phyloP scores from a whole-genome alignment of 2,329 filamentous ascomycete species.

The Epichloe gansuensis region DNA sequence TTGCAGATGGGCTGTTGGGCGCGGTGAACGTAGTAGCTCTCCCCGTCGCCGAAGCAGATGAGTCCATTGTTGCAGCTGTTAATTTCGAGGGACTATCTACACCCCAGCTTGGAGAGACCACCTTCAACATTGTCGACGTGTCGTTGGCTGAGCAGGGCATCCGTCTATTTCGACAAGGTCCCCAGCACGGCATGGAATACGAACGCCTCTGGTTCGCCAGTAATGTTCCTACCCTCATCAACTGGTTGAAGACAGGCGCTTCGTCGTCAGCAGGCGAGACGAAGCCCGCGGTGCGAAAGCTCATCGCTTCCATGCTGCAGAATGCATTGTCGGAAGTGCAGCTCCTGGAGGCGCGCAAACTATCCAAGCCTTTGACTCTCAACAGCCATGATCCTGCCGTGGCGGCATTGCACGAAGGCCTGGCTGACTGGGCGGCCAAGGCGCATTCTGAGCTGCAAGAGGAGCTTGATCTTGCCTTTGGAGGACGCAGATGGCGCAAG shows the following conservation, averaged over 20 bases:
- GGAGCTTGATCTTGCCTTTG: constrained; percentile 65
- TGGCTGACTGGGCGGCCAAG: constrained; percentile 62
- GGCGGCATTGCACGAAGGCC: constrained; percentile 39
- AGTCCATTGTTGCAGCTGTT: constrained; percentile 41
- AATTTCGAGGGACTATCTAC: constrained; percentile 37
- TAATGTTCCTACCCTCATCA: constrained; percentile 48
- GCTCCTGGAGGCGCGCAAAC: constrained; percentile 30
- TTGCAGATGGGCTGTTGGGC: constrained; percentile 60
- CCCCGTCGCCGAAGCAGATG: constrained; percentile 23
- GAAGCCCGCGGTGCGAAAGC: constrained; percentile 50
- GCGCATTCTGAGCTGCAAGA: constrained; percentile 76
- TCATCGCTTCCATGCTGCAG: constrained; percentile 55
- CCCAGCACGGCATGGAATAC: constrained; percentile 57
- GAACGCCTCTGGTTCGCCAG: constrained; percentile 63
- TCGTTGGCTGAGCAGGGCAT: constrained; percentile 50
- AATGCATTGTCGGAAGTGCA: constrained; percentile 39
- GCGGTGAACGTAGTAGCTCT: constrained; percentile 40
- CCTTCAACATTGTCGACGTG: constrained; percentile 50
- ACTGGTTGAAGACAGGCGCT: constrained; percentile 49
- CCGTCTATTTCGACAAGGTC: constrained; percentile 51
- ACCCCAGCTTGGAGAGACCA: constrained; percentile 21
- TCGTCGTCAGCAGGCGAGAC: constrained; percentile 31
- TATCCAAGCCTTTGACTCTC: constrained; percentile 20
- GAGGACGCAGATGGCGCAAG: constrained; percentile 63
- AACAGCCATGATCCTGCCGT: constrained; percentile 19